Conservation (phyloP, 2,329 filamentous ascomycete species). For the Colletotrichum eremochloae region DNA sequence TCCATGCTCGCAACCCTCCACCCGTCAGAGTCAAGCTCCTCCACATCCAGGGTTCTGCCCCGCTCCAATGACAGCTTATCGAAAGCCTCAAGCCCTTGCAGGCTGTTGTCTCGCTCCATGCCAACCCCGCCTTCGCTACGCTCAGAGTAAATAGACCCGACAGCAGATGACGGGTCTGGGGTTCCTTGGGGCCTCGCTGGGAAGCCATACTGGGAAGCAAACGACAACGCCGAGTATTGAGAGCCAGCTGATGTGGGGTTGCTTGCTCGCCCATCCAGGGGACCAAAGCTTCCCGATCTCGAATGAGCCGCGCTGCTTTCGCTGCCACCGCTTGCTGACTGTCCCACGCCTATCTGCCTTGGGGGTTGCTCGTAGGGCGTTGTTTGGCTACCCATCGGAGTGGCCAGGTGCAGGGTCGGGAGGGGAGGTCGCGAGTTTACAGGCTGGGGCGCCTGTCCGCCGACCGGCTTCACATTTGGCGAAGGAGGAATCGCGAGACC, state of each 20-base stretch:
- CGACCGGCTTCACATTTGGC: conserved; percentile 83
- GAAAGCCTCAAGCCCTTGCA: conserved; percentile 81
- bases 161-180: conserved; percentile 89
- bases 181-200: conserved; percentile 76
- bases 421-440: conserved; percentile 70
- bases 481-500: conserved; percentile 93
- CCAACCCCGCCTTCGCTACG: conserved; percentile 78
- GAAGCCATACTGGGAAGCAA: conserved; percentile 80
- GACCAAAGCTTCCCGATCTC: conserved; percentile 85
- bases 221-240: conserved; percentile 85
- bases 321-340: conserved; percentile 81
- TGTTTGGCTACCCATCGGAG: conserved; percentile 85
- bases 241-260: conserved; percentile 90
- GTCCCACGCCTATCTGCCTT: conserved; percentile 66
- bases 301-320: conserved; percentile 85
- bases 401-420: conserved; percentile 87
- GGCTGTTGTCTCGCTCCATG: conserved; percentile 87
- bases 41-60: conserved; percentile 87
- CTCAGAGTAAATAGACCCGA: conserved; percentile 87
- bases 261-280: conserved; percentile 80
- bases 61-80: conserved; percentile 87
- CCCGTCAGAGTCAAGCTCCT: conserved; percentile 93
- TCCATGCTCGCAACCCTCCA: conserved; percentile 95
- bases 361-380: conserved; percentile 77
- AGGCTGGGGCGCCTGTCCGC: conserved; percentile 59